Conservation (phyloP, 2,329 filamentous ascomycete species). For the Domatiomyces globalis region DNA sequence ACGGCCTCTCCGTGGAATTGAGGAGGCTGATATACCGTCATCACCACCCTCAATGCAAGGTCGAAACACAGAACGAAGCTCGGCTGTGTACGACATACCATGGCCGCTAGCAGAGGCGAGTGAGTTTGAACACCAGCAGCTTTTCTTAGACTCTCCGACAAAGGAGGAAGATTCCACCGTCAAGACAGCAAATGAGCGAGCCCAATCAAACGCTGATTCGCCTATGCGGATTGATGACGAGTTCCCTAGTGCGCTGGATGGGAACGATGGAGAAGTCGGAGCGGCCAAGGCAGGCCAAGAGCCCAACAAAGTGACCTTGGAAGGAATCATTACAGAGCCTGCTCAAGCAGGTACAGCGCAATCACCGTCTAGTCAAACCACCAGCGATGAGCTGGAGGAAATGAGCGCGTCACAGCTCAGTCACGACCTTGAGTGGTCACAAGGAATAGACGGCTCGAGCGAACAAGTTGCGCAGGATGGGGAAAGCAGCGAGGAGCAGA, state of each 20-base stretch:
- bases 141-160: neutral
- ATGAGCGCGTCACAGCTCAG: slow-evolving; percentile 33
- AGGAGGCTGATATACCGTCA: slow-evolving; percentile 17
- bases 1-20: slow-evolving; percentile 9
- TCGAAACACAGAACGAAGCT: neutral
- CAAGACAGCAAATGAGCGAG: neutral
- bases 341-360: slow-evolving; percentile 4
- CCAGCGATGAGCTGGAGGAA: slow-evolving; percentile 29
- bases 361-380: slow-evolving; percentile 15
- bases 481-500: neutral
- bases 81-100: neutral
- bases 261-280: neutral
- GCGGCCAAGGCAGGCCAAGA: neutral
- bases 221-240: neutral
- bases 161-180: neutral
- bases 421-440: slow-evolving; percentile 26
- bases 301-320: neutral
- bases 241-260: no score
- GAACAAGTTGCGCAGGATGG: neutral
- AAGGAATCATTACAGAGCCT: neutral
- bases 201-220: neutral
- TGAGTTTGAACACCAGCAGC: neutral
- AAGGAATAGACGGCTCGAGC: neutral
- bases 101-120: neutral
- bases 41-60: slow-evolving; percentile 16